Percentiles rank a stretch among this genome's conserved stretches.
Conservation (phyloP, 2,329 filamentous ascomycete genomes). For the Cercospora brassicicola region DNA sequence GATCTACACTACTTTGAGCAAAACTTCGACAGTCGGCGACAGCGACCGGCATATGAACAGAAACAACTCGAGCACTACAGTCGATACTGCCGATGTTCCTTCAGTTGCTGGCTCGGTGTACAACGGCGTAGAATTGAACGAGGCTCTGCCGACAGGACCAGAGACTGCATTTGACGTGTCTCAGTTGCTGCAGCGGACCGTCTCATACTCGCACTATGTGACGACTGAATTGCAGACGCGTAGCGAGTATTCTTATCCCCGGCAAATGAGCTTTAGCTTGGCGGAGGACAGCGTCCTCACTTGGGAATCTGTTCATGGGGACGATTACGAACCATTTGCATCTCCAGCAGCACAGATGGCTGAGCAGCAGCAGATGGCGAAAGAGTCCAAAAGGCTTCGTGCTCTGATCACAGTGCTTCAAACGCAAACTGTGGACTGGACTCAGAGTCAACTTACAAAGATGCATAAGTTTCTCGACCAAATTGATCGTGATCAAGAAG, state of each 20-base stretch:
- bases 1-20: conserved; percentile 2
- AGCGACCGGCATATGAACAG: conserved; percentile 7
- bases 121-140: conserved; percentile 61
- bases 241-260: conserved; percentile 63
- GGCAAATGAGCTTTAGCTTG: conserved; percentile 72
- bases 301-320: conserved; percentile 53
- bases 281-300: conserved; percentile 71
- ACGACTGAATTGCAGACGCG: conserved; percentile 19
- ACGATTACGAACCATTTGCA: conserved; percentile 30
- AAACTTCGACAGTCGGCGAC: conserved; percentile 9
- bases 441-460: conserved; percentile 56
- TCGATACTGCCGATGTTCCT: conserved; percentile 32
- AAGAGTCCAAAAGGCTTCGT: conserved; percentile 60
- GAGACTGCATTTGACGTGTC: conserved; percentile 48
- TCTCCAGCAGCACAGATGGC: conserved; percentile 31
- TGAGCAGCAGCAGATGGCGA: conserved; percentile 42
- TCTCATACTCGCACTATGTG: conserved; percentile 48
- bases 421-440: conserved; percentile 56
- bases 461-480: conserved; percentile 58
- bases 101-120: conserved; percentile 62
- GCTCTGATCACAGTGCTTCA: conserved; percentile 48
- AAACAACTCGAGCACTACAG: conserved; percentile 12
- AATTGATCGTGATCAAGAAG: conserved; percentile 63
- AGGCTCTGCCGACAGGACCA: conserved; percentile 54
- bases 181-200: conserved; percentile 60